Conservation (phyloP, 208 protist species). For the Wallacemonas sp. region DNA sequence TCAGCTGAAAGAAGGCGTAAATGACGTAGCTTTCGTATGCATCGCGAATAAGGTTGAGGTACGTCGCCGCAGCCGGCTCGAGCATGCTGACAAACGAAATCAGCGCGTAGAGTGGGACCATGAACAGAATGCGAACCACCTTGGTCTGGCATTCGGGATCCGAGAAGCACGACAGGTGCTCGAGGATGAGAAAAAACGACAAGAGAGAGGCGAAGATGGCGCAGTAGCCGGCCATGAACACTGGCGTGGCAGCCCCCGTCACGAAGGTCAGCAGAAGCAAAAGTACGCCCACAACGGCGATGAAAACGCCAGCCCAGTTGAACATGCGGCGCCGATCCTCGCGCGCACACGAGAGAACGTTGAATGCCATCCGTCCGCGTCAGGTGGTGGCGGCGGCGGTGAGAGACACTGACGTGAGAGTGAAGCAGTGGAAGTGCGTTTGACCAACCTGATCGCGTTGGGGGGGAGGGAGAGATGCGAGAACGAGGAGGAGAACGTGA, state of each 20-base stretch:
- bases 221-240: constrained; percentile 87
- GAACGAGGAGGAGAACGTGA: too few relatives aligned
- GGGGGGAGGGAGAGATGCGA: too few relatives aligned
- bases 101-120: constrained; percentile 93
- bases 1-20: constrained; percentile 94
- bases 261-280: constrained; percentile 68
- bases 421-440: too few relatives aligned
- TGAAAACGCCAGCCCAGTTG: constrained; percentile 84
- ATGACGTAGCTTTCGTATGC: constrained; percentile 95
- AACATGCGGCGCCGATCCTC: constrained; percentile 79
- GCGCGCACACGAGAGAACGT: constrained; percentile 13
- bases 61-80: constrained; percentile 67
- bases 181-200: constrained; percentile 89
- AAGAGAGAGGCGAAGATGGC: constrained; percentile 87
- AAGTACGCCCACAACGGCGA: constrained; percentile 72
- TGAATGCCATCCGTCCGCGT: not conserved
- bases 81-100: constrained; percentile 85
- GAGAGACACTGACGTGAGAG: too few relatives aligned
- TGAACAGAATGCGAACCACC: constrained; percentile 93
- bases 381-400: too few relatives aligned
- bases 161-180: constrained; percentile 89
- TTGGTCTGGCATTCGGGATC: constrained; percentile 91
- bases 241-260: constrained; percentile 27
- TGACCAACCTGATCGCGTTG: too few relatives aligned
- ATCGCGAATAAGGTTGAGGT: constrained; percentile 91